phyloP scores from a whole-genome alignment of 306 rosid species.

The Astragalus glycyphyllos region DNA sequence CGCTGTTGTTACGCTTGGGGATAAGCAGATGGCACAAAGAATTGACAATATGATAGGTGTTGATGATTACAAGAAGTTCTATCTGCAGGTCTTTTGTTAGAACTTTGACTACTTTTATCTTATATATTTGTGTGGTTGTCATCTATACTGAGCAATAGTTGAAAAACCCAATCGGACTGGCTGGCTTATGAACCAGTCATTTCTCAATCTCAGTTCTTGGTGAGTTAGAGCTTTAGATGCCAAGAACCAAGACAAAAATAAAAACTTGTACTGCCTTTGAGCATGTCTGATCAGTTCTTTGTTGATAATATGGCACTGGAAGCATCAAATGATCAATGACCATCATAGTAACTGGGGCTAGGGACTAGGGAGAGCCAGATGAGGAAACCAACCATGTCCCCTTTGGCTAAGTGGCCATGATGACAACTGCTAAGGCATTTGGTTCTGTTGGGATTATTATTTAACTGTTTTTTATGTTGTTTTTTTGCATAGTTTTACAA shows the following conservation, averaged over 20 bases:
- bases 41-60: slow-evolving; percentile 82
- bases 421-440: slow-evolving; percentile 22
- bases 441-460: slow-evolving; percentile 16
- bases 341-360: slow-evolving; percentile 15
- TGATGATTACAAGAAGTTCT: slow-evolving; percentile 88
- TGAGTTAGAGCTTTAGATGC: slow-evolving; percentile 20
- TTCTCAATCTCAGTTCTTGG: slow-evolving; percentile 20
- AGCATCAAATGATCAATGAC: slow-evolving; percentile 16
- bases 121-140: slow-evolving; percentile 10
- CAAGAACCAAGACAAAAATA: slow-evolving; percentile 28
- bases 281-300: slow-evolving; percentile 20
- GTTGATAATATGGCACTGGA: slow-evolving; percentile 22
- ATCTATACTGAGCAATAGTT: slow-evolving; percentile 34
- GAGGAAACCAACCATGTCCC: slow-evolving; percentile 6
- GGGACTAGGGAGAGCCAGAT: slow-evolving; percentile 8
- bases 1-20: slow-evolving; percentile 95
- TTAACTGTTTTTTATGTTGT: neutral
- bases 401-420: slow-evolving; percentile 17
- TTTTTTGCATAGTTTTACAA: slow-evolving; percentile 1
- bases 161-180: slow-evolving; percentile 1
- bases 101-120: slow-evolving; percentile 34
- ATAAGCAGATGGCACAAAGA: slow-evolving; percentile 95
- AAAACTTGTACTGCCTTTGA: neutral
- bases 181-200: slow-evolving; percentile 7
- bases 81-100: slow-evolving; percentile 78